Conservation (phyloP, 129 eudicot species). For the Deinandra increscens region DNA sequence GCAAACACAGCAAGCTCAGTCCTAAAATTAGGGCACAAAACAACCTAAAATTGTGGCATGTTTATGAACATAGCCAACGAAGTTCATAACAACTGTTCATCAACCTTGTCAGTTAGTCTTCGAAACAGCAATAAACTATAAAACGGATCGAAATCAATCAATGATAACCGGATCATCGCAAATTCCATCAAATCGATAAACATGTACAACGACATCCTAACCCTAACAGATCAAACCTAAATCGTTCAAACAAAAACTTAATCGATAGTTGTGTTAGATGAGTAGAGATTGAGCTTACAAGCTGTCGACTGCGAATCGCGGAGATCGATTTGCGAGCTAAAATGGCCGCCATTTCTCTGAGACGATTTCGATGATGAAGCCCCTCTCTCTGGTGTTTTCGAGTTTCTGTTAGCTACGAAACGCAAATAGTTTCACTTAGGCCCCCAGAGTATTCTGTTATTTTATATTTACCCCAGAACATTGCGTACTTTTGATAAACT, state of each 20-base stretch:
- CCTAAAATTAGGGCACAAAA: slow-evolving; percentile 24
- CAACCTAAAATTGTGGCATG: neutral
- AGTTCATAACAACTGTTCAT: slow-evolving; percentile 3
- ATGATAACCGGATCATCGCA: neutral
- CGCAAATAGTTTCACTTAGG: neutral
- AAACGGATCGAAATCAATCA: slow-evolving; percentile 5
- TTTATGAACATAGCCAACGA: neutral
- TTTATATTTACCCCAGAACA: neutral
- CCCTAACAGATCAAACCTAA: too few species aligned
- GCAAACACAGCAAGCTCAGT: neutral
- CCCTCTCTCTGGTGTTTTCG: neutral
- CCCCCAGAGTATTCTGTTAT: neutral
- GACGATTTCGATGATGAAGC: slow-evolving; percentile 22
- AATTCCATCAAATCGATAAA: neutral
- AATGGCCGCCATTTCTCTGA: slow-evolving; percentile 58
- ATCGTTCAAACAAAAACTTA: slow-evolving; percentile 3
- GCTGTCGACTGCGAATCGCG: slow-evolving; percentile 62
- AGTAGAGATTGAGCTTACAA: slow-evolving; percentile 40
- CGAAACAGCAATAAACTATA: neutral
- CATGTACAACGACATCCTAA: slow-evolving; percentile 15
- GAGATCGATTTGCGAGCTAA: slow-evolving; percentile 74
- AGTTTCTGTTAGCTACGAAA: slow-evolving; percentile 23
- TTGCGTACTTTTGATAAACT: neutral
- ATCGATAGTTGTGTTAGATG: neutral
- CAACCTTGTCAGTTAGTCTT: neutral